Evolutionary conservation across 176 grass and related monocot genomes (phyloP), one percentile per base, ranked within the genome.

Genomic region (Olyra latifolia): DNA sequence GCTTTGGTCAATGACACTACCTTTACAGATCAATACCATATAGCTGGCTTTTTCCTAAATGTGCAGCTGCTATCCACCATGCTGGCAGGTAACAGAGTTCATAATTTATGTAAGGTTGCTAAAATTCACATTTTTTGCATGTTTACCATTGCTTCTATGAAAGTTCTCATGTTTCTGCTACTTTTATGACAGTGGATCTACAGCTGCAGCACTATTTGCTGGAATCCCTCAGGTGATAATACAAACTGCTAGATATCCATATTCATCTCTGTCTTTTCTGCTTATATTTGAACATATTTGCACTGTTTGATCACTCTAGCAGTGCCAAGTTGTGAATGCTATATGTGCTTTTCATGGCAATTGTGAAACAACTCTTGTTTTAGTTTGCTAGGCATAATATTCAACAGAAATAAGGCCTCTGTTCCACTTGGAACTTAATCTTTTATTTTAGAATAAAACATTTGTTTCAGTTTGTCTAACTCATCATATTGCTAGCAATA

Each of bases 21-120:
- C 30, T 78, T 84, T 87, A 65, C 92, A 98, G 95, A 70, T 88
- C 88, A 69, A 72, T 98, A 77, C 95, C 92, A 72, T 98, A 98
- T 65, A 92, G 87, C 80, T 98, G 95, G 95, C 76, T 98, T 16
- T 98, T 98, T 57, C 83, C 85, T 35, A 92, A 73, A 89, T 94
- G 92, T 38, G 80, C 89, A 63, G 88, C 77, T 65, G 85, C 78
- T 50, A 79, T 94, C 86, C 92, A 98, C 79, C 95, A 98, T 80
- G 95, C 84, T 76, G 95, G 95, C 84, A 98, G 95, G 95, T 90
- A 83, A 82, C 6, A 49, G 15, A 80, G 27, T 10, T 24, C 11
- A 66, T 3, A 28, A 17, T 35, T 62, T 78, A 35, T 35, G 32
- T 35, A 35, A 35, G 32, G 32, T 35, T 35, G 32, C 32, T 35